These are phyloP conservation scores for Nothophytophthora sp. DNA, from an alignment of 352 stramenopile species.

Conservation along the genomic window DNA sequence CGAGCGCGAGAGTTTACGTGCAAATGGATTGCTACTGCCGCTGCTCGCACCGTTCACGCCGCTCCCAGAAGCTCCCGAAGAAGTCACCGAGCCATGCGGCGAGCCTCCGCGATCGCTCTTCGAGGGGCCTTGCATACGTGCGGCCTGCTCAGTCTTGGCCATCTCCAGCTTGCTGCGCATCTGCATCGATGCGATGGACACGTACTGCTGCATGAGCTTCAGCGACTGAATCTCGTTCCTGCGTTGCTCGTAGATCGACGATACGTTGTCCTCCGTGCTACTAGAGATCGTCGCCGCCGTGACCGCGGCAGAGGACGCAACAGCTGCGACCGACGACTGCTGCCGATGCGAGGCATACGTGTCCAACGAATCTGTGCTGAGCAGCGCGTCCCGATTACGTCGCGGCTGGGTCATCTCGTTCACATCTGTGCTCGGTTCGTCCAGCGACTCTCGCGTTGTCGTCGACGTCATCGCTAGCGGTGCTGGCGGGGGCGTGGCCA, in stretches of 20 bases:
- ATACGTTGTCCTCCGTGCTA: slow-evolving; percentile 17
- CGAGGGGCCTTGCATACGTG: slow-evolving; percentile 55
- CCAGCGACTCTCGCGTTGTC: slow-evolving; percentile 28
- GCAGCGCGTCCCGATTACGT: slow-evolving; percentile 45
- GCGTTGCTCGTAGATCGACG: slow-evolving; percentile 57
- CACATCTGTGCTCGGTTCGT: slow-evolving; percentile 23
- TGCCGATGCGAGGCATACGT: slow-evolving; percentile 43
- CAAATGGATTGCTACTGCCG: slow-evolving; percentile 44
- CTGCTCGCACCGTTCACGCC: slow-evolving; percentile 15
- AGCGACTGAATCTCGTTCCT: slow-evolving; percentile 81
- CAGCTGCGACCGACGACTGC: slow-evolving; percentile 26
- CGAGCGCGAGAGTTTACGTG: slow-evolving; percentile 57
- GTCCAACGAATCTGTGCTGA: slow-evolving; percentile 74
- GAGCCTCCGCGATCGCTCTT: slow-evolving; percentile 33
- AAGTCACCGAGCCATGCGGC: slow-evolving; percentile 22
- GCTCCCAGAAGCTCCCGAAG: slow-evolving; percentile 22
- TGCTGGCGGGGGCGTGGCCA: slow-evolving; percentile 7
- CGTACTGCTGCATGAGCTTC: slow-evolving; percentile 89
- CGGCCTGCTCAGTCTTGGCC: slow-evolving; percentile 76
- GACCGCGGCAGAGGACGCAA: slow-evolving; percentile 23
- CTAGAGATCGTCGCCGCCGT: slow-evolving; percentile 26
- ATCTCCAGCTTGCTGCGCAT: slow-evolving; percentile 90
- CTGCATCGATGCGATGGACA: slow-evolving; percentile 86
- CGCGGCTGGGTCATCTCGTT: slow-evolving; percentile 16
- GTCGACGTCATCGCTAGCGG: slow-evolving; percentile 19